These are phyloP conservation scores for Massariosphaeria phaeospora DNA, from an alignment of 495 filamentous ascomycete species.

Conservation along the genomic window DNA sequence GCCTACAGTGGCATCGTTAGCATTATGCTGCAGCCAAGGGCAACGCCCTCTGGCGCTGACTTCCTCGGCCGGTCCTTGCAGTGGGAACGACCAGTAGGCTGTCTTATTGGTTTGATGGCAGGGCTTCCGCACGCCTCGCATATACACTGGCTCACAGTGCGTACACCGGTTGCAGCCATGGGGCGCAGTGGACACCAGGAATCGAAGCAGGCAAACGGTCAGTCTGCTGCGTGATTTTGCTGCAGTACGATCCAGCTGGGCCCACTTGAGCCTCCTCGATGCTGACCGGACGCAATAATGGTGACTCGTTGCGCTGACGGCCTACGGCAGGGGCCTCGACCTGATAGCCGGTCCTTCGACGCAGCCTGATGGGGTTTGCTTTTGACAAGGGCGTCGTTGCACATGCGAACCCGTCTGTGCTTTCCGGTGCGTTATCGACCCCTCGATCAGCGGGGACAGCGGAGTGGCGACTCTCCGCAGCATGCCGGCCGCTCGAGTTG, in stretches of 20 bases:
- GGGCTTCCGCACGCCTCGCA: constrained; percentile 6
- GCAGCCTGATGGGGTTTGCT: constrained; percentile 2
- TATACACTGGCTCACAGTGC: neutral
- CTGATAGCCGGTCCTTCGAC: constrained; percentile 7
- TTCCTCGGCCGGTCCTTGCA: too few species aligned
- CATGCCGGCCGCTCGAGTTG: too few species aligned
- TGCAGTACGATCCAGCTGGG: neutral
- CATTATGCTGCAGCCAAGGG: too few species aligned
- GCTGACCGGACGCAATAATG: constrained; percentile 10
- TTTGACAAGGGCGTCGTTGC: neutral
- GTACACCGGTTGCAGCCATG: constrained; percentile 14
- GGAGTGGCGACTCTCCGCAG: neutral
- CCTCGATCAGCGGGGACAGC: constrained; percentile 4
- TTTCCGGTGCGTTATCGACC: neutral
- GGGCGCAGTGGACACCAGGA: neutral
- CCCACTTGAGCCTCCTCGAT: neutral
- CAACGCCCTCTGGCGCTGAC: too few species aligned
- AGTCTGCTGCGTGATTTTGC: neutral
- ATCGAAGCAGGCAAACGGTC: neutral
- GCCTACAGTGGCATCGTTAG: too few species aligned
- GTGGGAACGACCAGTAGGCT: neutral
- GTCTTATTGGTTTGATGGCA: neutral
- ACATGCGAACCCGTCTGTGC: neutral
- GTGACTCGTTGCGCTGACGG: neutral
- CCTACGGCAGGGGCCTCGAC: neutral